A percentile compares a stretch with the other conserved stretches of the same genome.
phyloP scores from a whole-genome alignment of 208 protist species.

The Leishmania guyanensis region DNA sequence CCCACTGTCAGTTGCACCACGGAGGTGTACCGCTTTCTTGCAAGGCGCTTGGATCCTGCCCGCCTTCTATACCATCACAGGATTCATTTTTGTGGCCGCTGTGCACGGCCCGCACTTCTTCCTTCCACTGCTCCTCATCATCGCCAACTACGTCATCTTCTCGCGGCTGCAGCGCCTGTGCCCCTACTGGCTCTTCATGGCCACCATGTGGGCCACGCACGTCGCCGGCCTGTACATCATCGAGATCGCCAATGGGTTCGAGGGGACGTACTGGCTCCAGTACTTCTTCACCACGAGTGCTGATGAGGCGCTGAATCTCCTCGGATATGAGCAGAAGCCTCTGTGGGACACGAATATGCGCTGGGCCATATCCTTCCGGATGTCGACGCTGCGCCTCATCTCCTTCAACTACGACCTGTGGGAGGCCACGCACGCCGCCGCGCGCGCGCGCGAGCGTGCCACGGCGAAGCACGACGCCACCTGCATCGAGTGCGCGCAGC shows the following conservation, averaged over 20 bases:
- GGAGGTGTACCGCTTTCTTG: too few relatives aligned
- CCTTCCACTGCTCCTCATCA: conserved; percentile 28
- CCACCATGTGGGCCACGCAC: conserved; percentile 53
- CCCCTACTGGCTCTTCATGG: conserved; percentile 48
- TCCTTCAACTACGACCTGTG: conserved; percentile 74
- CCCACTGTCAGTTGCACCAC: too few relatives aligned
- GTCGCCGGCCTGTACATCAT: conserved; percentile 44
- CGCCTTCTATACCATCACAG: conserved; percentile 31
- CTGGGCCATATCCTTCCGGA: conserved; percentile 77
- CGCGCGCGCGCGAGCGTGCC: conserved; percentile 27
- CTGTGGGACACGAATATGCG: conserved; percentile 27
- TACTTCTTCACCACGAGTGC: background rate
- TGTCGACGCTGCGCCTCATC: conserved; percentile 85
- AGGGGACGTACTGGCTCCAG: conserved; percentile 31
- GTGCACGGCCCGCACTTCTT: conserved; percentile 39
- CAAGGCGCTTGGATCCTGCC: background rate
- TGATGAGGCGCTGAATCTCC: background rate
- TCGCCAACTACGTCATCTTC: conserved; percentile 46
- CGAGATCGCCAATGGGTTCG: conserved; percentile 31
- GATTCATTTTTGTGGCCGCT: conserved; percentile 24
- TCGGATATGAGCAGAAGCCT: conserved; percentile 1
- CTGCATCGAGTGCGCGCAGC: conserved; percentile 45
- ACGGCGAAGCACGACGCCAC: conserved; percentile 30
- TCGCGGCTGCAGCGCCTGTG: conserved; percentile 45
- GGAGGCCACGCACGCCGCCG: conserved; percentile 32